Base-by-base conservation (phyloP, 495 filamentous ascomycete species). In the Ramalina peruviana region DNA sequence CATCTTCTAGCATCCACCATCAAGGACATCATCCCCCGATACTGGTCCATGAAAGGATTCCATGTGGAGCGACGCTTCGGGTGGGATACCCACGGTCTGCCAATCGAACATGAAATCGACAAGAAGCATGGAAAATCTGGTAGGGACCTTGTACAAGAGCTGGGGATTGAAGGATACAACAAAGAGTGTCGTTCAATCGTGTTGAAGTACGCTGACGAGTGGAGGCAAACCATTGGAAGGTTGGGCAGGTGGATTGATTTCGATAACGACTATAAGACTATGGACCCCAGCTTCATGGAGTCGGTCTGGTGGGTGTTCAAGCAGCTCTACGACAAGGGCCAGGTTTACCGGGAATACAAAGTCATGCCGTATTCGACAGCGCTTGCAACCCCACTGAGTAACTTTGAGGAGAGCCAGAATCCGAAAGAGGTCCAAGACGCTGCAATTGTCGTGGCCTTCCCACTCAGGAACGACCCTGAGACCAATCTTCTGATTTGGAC, bases 191-290 rank as follows among this genome's bases (percentile, higher is more conserved):
- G 81, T 47, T 81, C 85, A 43, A 96, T 97, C 65, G 92, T 97
- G 52, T 94, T 97, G 88, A 77, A 85, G 56, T 98, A 81, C 63
- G 79, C 87, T 20, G 67, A 73, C 9, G 92, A 97, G 67, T 98
- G 92, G 93, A 76, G 87, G 49, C 67, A 82, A 53, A 94, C 86
- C 16, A 86, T 98, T 51, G 87, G 94, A 50, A 67, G 92, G 40
- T 67, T 98, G 25, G 92, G 93, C 41, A 84, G 93, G 48, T 98
- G 93, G 92, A 88, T 97, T 58, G 93, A 98, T 67, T 95, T 97
- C 52, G 93, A 97, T 66, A 92, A 94, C 60, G 88, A 95, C 60
- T 96, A 96, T 72, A 96, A 96, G 83, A 93, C 87, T 13, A 94
- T 95, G 88, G 83, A 97, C 65, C 70, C 81, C 2, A 76, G 67